Conservation (phyloP, 768 basidiomycete genomes). For the Mycena galericulata region DNA sequence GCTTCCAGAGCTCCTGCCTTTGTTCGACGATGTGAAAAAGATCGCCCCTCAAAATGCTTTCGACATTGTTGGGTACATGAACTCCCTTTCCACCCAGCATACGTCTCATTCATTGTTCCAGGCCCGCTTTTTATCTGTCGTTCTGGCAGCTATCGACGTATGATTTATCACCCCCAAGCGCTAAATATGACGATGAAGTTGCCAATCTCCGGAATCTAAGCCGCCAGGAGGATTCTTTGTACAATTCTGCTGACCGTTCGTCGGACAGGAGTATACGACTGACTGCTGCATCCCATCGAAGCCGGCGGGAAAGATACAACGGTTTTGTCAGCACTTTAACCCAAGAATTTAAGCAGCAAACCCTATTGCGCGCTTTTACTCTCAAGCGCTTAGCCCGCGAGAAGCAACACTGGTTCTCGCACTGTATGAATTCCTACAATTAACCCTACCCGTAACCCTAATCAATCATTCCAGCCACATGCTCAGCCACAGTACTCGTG, state of each 20-base stretch:
- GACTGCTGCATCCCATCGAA: constrained; percentile 68
- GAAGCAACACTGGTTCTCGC: constrained; percentile 87
- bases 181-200: constrained; percentile 85
- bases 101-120: constrained; percentile 45
- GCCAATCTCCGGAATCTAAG: constrained; percentile 69
- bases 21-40: constrained; percentile 82
- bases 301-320: constrained; percentile 75
- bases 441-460: constrained; percentile 16
- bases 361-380: constrained; percentile 76
- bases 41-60: constrained; percentile 75
- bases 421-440: constrained; percentile 56
- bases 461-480: constrained; percentile 49
- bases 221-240: constrained; percentile 75
- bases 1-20: constrained; percentile 76
- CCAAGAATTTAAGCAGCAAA: constrained; percentile 83
- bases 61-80: constrained; percentile 74
- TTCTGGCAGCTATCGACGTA: constrained; percentile 98
- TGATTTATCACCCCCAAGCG: constrained; percentile 83
- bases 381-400: constrained; percentile 82
- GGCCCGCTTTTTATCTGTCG: constrained; percentile 92
- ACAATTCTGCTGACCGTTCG: constrained; percentile 76
- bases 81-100: neutral
- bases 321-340: constrained; percentile 67
- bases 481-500: constrained; percentile 60
- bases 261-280: constrained; percentile 70